A percentile compares a stretch with the other conserved stretches of the same genome.
Conservation (phyloP, 352 stramenopile species). For the Phytopythium sindhum region DNA sequence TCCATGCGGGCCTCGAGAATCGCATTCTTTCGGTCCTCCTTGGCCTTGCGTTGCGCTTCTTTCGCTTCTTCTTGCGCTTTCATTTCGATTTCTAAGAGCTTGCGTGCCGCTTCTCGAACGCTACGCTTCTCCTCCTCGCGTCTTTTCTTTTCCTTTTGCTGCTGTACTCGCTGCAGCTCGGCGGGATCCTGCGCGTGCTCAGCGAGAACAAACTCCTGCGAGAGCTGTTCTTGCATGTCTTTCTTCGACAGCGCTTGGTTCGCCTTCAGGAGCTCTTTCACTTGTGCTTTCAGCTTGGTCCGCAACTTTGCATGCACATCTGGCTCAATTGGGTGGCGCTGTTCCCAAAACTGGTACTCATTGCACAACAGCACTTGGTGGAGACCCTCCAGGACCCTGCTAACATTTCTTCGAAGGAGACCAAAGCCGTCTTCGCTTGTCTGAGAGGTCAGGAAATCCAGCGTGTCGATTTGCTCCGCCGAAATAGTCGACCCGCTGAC, state of each 20-base stretch:
- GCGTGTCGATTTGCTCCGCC: conserved; percentile 13
- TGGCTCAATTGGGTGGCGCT: conserved; percentile 58
- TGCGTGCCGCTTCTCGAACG: conserved; percentile 63
- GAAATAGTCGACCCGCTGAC: conserved; percentile 22
- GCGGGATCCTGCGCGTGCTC: conserved; percentile 43
- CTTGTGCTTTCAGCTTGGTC: conserved; percentile 46
- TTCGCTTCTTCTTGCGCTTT: conserved; percentile 77
- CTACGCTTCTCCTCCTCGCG: conserved; percentile 67
- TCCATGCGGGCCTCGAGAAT: conserved; percentile 62
- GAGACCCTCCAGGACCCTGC: conserved; percentile 67
- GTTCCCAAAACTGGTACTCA: conserved; percentile 86
- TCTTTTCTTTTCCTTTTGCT: conserved; percentile 44
- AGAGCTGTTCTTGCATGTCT: conserved; percentile 35
- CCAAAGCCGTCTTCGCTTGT: conserved; percentile 79
- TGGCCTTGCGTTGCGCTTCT: conserved; percentile 56
- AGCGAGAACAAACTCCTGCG: conserved; percentile 39
- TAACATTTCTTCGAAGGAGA: conserved; percentile 68
- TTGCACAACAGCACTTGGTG: conserved; percentile 55
- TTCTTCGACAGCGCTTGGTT: conserved; percentile 30
- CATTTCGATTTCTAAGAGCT: conserved; percentile 73
- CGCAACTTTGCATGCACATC: conserved; percentile 63
- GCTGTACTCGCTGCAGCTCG: conserved; percentile 29
- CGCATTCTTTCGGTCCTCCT: conserved; percentile 71
- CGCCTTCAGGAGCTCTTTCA: conserved; percentile 42
- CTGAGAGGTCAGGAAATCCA: conserved; percentile 45